Evolutionary conservation across 371 early-diverging fungal genomes (phyloP).

Genomic region (Mortierella sp.): DNA sequence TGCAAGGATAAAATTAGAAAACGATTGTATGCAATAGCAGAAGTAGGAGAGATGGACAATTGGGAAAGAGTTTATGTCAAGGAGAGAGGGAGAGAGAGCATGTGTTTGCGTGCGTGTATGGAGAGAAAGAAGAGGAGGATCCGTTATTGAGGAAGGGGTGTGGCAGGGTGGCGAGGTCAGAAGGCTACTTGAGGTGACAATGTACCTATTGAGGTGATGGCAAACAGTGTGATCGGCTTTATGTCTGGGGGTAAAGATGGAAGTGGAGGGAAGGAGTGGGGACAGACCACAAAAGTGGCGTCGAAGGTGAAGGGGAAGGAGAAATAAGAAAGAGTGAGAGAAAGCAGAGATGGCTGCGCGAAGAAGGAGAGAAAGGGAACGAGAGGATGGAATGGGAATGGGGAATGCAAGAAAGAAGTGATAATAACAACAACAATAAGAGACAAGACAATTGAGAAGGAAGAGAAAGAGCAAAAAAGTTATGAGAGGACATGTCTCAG

Average conservation of each 20-base stretch:
- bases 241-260: not conserved
- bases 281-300: not conserved
- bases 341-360: too few relatives aligned
- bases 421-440: not conserved
- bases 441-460: not conserved
- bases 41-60: not conserved
- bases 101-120: too few relatives aligned
- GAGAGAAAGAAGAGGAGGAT: not conserved
- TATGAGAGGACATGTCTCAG: not conserved
- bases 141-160: not conserved
- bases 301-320: constrained; percentile 1
- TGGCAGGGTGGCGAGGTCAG: not conserved
- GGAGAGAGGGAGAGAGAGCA: not conserved
- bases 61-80: too few relatives aligned
- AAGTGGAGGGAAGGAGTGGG: not conserved
- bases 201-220: not conserved
- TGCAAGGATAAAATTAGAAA: constrained; percentile 1
- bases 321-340: not conserved
- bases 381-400: not conserved
- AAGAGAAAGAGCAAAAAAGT: not conserved
- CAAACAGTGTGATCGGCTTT: not conserved
- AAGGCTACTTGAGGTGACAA: too few relatives aligned
- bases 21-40: not conserved
- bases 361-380: too few relatives aligned
- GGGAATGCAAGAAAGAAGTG: not conserved